Conservation (phyloP, 2,329 filamentous ascomycete species). For the Talaromyces amestolkiae region DNA sequence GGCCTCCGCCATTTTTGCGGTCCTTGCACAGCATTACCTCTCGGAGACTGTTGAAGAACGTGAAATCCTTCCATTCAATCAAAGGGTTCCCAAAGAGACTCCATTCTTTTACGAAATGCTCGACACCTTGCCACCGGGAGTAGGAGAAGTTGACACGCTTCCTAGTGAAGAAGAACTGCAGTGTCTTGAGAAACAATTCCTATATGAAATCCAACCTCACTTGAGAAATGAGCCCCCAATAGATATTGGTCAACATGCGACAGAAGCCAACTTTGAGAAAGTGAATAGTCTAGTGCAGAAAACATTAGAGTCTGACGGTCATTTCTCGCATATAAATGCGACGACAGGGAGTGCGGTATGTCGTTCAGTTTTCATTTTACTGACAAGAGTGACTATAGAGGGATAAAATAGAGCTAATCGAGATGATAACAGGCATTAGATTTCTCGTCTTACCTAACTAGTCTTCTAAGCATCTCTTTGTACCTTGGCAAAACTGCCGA, state of each 20-base stretch:
- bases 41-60: not conserved
- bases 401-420: not conserved
- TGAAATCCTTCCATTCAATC: not conserved
- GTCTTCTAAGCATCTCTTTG: conserved; percentile 9
- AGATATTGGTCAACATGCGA: not conserved
- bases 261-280: conserved; percentile 4
- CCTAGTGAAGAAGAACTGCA: not conserved
- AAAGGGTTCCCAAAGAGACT: not conserved
- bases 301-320: not conserved
- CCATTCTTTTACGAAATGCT: conserved; percentile 6
- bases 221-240: not conserved
- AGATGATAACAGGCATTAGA: conserved; percentile 1
- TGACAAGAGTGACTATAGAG: not conserved
- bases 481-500: conserved; percentile 3
- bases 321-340: conserved; percentile 3
- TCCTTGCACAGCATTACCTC: not conserved
- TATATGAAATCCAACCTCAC: not conserved
- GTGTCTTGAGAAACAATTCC: not conserved
- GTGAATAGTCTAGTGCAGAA: conserved; percentile 7
- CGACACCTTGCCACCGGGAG: not conserved
- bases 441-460: conserved; percentile 3
- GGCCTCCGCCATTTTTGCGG: not conserved
- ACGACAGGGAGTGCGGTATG: not conserved
- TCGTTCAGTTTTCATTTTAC: not conserved
- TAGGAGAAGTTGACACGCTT: conserved; percentile 3